Conservation (phyloP, 441 rosid genomes). For the Melastoma candidum region DNA sequence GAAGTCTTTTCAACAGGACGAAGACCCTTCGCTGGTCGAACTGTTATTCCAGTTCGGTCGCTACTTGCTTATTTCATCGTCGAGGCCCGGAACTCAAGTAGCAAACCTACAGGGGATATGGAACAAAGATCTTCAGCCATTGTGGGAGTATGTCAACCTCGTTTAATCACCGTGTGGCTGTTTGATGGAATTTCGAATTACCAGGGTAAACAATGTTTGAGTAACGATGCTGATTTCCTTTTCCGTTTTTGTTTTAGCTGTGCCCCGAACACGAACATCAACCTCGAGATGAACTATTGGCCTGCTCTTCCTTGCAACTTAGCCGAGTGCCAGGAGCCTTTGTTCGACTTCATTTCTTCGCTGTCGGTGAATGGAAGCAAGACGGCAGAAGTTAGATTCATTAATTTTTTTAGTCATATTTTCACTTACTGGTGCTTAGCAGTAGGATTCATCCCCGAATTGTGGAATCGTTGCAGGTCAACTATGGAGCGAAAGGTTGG, state of each 20-base stretch:
- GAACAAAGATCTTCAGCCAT: conserved; percentile 20
- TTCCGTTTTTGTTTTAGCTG: neutral
- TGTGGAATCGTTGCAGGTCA: conserved; percentile 32
- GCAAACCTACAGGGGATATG: conserved; percentile 24
- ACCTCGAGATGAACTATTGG: too few relatives aligned
- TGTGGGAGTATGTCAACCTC: conserved; percentile 18
- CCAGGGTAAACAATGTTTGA: too few relatives aligned
- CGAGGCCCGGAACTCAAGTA: conserved; percentile 21
- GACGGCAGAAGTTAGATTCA: too few relatives aligned
- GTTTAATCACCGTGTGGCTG: too few relatives aligned
- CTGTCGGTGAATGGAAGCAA: too few relatives aligned
- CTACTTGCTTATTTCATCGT: conserved; percentile 20
- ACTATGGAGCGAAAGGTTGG: conserved; percentile 64
- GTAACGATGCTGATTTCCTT: too few relatives aligned
- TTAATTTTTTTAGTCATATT: too few relatives aligned
- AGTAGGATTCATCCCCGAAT: neutral
- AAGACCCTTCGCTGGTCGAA: conserved; percentile 21
- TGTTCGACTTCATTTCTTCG: conserved; percentile 11
- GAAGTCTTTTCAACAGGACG: conserved; percentile 17
- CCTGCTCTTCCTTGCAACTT: too few relatives aligned
- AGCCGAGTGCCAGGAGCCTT: conserved; percentile 59
- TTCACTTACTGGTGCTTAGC: too few relatives aligned
- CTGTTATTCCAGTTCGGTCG: conserved; percentile 21
- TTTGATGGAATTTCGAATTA: too few relatives aligned
- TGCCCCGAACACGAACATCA: too few relatives aligned